These are phyloP conservation scores for Eucalyptus shirleyi DNA, from an alignment of 345 rosid genomes.

Conservation along the genomic window DNA sequence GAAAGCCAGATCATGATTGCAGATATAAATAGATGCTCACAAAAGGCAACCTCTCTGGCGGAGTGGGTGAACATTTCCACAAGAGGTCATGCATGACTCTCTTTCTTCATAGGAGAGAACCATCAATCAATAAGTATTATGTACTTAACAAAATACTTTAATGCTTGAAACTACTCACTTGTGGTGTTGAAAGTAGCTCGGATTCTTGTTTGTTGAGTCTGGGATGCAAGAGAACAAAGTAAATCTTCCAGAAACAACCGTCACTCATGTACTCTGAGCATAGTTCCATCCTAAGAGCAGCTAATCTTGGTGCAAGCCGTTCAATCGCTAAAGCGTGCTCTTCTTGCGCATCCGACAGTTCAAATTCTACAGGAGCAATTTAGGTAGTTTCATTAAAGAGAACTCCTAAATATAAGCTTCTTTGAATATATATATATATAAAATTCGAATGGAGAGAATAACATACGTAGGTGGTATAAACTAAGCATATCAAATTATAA, in stretches of 20 bases:
- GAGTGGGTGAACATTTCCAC: not conserved
- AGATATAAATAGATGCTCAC: not conserved
- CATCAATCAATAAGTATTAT: not conserved
- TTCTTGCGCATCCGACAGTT: conserved; percentile 89
- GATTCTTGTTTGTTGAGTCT: conserved; percentile 73
- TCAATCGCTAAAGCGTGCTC: conserved; percentile 92
- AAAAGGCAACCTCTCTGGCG: not conserved
- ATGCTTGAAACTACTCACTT: conserved; percentile 19
- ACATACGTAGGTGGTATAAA: not conserved
- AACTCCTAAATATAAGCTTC: not conserved
- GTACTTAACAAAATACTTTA: not conserved
- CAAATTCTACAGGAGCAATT: conserved; percentile 40
- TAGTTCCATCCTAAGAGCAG: conserved; percentile 74
- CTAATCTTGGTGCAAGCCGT: conserved; percentile 64
- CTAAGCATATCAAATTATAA: not conserved
- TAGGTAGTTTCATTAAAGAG: not conserved
- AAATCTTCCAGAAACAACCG: conserved; percentile 92
- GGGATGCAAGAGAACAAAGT: conserved; percentile 83
- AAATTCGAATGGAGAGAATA: not conserved
- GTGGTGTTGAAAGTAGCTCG: conserved; percentile 61
- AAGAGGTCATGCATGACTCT: not conserved
- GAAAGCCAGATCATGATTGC: not conserved
- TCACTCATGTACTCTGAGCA: conserved; percentile 92
- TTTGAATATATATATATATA: too few relatives aligned
- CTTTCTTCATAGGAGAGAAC: not conserved